Percentiles rank a stretch among this genome's conserved stretches.
Conservation (phyloP, 2,329 filamentous ascomycete genomes). For the Venturiaceae sp. region DNA sequence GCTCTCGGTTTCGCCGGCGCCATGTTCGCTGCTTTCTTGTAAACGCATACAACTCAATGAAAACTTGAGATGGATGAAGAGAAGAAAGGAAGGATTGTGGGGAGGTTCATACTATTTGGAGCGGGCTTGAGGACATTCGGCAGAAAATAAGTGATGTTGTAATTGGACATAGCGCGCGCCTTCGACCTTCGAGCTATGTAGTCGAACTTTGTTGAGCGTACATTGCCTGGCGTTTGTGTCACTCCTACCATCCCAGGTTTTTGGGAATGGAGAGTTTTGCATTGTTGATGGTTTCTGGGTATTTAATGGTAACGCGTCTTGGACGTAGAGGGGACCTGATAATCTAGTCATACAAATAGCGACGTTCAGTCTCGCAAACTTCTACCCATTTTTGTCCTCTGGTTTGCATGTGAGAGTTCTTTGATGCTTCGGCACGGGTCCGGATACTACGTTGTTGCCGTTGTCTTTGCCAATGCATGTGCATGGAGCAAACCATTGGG, state of each 20-base stretch:
- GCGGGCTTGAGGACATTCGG: background rate
- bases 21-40: slow-evolving; percentile 26
- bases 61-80: background rate
- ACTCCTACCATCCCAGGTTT: background rate
- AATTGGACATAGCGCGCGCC: background rate
- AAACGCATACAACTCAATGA: slow-evolving; percentile 9
- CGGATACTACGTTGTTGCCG: no score
- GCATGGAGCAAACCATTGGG: no score
- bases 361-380: background rate
- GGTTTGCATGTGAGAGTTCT: no score
- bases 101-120: background rate
- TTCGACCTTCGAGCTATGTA: no score
- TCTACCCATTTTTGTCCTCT: no score
- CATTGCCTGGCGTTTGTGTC: background rate
- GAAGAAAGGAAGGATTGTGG: background rate
- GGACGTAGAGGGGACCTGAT: background rate
- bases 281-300: background rate
- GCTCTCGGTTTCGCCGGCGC: slow-evolving; percentile 25
- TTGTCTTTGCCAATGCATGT: no score
- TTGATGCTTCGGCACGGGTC: no score
- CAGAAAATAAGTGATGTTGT: background rate
- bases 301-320: no score
- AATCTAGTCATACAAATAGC: background rate
- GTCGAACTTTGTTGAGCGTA: background rate
- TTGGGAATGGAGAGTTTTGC: background rate